phyloP scores from a whole-genome alignment of 495 filamentous ascomycete genomes.

The Lasiosphaeria ovina region DNA sequence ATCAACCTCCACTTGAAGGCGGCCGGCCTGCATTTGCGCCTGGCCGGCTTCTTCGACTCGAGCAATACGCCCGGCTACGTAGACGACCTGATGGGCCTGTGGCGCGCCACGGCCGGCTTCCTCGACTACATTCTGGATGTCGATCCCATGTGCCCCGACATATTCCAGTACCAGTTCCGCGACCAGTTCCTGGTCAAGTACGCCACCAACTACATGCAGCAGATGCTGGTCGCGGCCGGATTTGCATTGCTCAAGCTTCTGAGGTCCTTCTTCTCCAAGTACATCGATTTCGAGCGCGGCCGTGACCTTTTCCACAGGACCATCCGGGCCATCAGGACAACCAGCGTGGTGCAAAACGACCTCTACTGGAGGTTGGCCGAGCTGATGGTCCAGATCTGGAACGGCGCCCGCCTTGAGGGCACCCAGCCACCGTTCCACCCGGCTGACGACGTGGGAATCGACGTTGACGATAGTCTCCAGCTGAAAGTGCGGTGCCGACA shows the following conservation, averaged over 20 bases:
- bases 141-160: conserved; percentile 26
- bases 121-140: conserved; percentile 69
- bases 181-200: conserved; percentile 59
- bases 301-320: conserved; percentile 71
- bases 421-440: conserved; percentile 37
- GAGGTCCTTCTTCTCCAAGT: conserved; percentile 74
- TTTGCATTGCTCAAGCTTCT: conserved; percentile 83
- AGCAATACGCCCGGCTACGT: conserved; percentile 70
- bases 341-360: conserved; percentile 80
- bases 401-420: conserved; percentile 60
- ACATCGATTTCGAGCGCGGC: conserved; percentile 74
- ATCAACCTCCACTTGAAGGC: conserved; percentile 74
- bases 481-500: conserved; percentile 85
- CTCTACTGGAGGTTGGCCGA: conserved; percentile 82
- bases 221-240: conserved; percentile 86
- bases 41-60: conserved; percentile 87
- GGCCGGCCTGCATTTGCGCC: conserved; percentile 75
- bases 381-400: conserved; percentile 90
- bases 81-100: conserved; percentile 73
- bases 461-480: conserved; percentile 71
- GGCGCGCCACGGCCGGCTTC: conserved; percentile 70
- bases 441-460: conserved; percentile 36
- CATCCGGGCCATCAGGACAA: conserved; percentile 71
- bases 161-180: conserved; percentile 27
- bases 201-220: conserved; percentile 82